These are phyloP conservation scores for Lasiodiplodia sp. DNA, from an alignment of 2,329 filamentous ascomycete species.

Conservation along the genomic window DNA sequence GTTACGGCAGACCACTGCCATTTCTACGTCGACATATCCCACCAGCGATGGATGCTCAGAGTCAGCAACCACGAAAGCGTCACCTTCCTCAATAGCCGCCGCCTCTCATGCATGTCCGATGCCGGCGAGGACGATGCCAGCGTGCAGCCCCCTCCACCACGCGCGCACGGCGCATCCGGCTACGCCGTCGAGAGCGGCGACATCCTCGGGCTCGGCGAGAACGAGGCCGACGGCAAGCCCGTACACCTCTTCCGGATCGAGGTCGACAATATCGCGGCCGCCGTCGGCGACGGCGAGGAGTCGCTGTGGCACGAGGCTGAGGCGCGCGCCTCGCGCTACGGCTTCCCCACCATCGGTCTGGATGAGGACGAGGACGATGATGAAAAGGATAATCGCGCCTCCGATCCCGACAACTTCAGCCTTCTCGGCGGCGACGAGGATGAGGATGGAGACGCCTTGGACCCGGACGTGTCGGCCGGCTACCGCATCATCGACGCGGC, in stretches of 20 bases:
- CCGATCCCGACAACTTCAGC: background rate
- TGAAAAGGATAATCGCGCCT: background rate
- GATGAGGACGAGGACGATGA: background rate
- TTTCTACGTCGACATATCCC: background rate
- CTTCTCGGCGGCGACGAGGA: background rate
- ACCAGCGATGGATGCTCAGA: conserved; percentile 1
- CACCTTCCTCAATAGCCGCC: conserved; percentile 23
- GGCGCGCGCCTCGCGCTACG: conserved; percentile 32
- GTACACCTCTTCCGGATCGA: conserved; percentile 11
- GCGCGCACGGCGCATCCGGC: background rate
- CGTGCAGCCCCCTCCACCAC: background rate
- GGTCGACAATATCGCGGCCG: background rate
- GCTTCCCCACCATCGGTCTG: conserved; percentile 17
- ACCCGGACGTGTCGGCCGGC: conserved; percentile 31
- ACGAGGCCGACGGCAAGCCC: background rate
- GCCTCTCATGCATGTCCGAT: background rate
- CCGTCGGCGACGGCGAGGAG: background rate
- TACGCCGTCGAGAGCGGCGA: conserved; percentile 14
- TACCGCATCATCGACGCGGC: conserved; percentile 10
- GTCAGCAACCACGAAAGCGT: background rate
- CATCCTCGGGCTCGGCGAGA: conserved; percentile 19
- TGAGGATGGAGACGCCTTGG: conserved; percentile 1
- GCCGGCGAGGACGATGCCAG: background rate
- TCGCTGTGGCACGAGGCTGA: conserved; percentile 19
- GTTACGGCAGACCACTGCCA: conserved; percentile 7